phyloP scores from a whole-genome alignment of 192 early-diverging fungal genomes.

The Coemansia sp. region DNA sequence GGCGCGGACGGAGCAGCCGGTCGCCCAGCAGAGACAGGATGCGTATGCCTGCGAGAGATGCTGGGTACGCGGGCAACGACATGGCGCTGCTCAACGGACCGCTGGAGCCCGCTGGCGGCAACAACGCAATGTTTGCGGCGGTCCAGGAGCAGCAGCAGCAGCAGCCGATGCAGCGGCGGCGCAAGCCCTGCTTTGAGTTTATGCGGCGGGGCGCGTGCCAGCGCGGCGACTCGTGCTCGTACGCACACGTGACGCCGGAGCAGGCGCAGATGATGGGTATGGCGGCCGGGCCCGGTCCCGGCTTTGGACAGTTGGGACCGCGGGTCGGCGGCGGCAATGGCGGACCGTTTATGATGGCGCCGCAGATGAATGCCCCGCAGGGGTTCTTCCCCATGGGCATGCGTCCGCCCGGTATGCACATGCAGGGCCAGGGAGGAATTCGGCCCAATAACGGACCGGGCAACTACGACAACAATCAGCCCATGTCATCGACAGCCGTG shows the following conservation, averaged over 20 bases:
- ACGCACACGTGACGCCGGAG: slow-evolving; percentile 25
- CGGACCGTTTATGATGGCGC: slow-evolving; percentile 15
- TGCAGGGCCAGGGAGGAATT: neutral
- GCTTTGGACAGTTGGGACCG: neutral
- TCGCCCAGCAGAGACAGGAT: slow-evolving; percentile 21
- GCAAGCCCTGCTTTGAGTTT: slow-evolving; percentile 44
- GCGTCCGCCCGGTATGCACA: slow-evolving; percentile 9
- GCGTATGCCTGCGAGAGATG: slow-evolving; percentile 1
- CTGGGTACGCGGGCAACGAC: slow-evolving; percentile 3
- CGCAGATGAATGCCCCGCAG: slow-evolving; percentile 9
- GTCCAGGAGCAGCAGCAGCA: slow-evolving; percentile 14
- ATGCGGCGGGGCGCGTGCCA: slow-evolving; percentile 41
- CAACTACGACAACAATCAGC: neutral
- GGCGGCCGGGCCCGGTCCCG: neutral
- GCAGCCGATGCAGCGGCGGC: slow-evolving; percentile 13
- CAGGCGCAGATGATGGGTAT: slow-evolving; percentile 41
- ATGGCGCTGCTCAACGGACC: slow-evolving; percentile 29
- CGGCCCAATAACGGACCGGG: neutral
- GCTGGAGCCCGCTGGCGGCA: slow-evolving; percentile 10
- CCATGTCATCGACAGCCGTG: slow-evolving; percentile 23
- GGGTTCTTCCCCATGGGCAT: slow-evolving; percentile 10
- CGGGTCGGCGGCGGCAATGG: too few relatives aligned
- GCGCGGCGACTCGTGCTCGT: slow-evolving; percentile 38
- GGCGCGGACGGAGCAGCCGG: slow-evolving; percentile 8
- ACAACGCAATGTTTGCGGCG: slow-evolving; percentile 8